Evolutionary conservation across 2,329 filamentous ascomycete species (phyloP).

Genomic region (Sarocladium oryzae): DNA sequence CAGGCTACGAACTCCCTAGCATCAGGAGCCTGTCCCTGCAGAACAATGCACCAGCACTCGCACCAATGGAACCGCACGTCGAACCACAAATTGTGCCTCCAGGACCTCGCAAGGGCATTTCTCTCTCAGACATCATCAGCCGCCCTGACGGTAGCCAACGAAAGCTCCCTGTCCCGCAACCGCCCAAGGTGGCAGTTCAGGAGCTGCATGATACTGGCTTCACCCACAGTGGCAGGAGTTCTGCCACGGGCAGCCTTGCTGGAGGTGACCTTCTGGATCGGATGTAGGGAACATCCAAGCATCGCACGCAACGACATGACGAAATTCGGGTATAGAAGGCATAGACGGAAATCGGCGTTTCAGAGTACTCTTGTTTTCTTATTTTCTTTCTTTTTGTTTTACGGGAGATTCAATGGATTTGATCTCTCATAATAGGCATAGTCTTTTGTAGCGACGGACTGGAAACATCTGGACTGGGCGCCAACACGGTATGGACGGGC

Average conservation of each 20-base stretch:
- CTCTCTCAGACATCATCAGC: constrained; percentile 88
- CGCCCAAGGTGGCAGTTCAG: constrained; percentile 83
- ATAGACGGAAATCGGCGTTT: constrained; percentile 6
- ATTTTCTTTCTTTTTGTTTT: background rate
- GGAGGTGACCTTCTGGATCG: constrained; percentile 62
- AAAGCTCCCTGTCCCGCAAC: constrained; percentile 84
- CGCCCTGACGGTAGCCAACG: constrained; percentile 79
- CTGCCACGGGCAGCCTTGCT: constrained; percentile 69
- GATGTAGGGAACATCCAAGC: constrained; percentile 24
- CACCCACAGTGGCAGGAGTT: constrained; percentile 69
- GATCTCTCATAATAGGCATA: background rate
- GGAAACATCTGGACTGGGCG: background rate
- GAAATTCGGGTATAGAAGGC: constrained; percentile 7
- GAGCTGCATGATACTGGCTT: constrained; percentile 68
- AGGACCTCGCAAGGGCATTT: constrained; percentile 58
- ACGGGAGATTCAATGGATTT: background rate
- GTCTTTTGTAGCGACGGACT: background rate
- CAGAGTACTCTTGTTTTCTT: too few species aligned
- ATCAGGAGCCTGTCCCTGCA: constrained; percentile 60
- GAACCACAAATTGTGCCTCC: constrained; percentile 30
- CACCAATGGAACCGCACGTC: constrained; percentile 52
- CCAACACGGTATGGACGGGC: background rate
- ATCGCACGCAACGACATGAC: constrained; percentile 9
- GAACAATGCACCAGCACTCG: constrained; percentile 48
- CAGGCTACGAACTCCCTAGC: constrained; percentile 71